Evolutionary conservation across 2,329 filamentous ascomycete genomes (phyloP).

Genomic region (Onygenales sp.): DNA sequence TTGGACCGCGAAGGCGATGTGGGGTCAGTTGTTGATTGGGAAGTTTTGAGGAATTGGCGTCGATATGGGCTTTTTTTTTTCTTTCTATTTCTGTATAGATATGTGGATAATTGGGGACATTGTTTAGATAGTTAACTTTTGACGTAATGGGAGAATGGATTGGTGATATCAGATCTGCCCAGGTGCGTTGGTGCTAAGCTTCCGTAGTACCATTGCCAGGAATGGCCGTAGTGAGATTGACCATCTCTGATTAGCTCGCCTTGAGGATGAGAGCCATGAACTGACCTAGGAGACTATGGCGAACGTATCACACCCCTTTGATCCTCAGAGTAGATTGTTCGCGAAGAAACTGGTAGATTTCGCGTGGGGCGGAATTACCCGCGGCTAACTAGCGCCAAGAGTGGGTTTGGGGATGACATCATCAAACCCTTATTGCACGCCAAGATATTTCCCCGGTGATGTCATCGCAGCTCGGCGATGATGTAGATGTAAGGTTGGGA

Average conservation of each 20-base stretch:
- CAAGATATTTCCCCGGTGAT: not conserved
- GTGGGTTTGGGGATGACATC: not conserved
- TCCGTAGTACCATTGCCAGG: no score
- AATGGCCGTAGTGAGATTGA: no score
- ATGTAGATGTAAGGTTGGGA: not conserved
- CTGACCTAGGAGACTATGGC: no score
- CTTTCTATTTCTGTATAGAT: not conserved
- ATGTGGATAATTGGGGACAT: not conserved
- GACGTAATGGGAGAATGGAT: not conserved
- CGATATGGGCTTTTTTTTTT: not conserved
- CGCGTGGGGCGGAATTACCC: not conserved
- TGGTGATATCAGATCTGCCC: not conserved
- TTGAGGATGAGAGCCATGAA: no score
- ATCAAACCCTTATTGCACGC: not conserved
- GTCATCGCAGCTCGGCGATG: not conserved
- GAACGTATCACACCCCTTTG: no score
- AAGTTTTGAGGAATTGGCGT: conserved; percentile 49
- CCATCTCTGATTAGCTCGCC: no score
- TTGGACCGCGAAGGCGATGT: conserved; percentile 68
- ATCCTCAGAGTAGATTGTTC: no score
- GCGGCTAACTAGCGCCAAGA: not conserved
- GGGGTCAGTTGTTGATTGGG: conserved; percentile 57
- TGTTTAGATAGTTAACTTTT: not conserved
- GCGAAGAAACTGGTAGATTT: no score
- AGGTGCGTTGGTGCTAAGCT: no score